Conservation (phyloP, 2,329 filamentous ascomycete genomes). For the Clonostachys sp. region DNA sequence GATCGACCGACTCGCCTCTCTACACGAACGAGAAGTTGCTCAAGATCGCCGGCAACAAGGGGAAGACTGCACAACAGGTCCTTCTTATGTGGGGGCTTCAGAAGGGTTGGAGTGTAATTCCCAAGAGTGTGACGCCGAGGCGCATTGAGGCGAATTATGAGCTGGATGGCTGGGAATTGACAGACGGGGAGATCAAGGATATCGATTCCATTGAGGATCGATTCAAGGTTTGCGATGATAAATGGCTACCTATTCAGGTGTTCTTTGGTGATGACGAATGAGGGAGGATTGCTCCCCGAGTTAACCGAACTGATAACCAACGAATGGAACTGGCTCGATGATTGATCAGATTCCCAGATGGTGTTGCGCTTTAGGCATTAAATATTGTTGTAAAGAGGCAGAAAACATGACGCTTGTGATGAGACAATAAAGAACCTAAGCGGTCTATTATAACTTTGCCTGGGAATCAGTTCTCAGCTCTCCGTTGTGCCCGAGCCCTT, state of each 20-base stretch:
- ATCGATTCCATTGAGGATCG: constrained; percentile 66
- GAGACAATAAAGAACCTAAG: no score
- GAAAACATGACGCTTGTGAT: no score
- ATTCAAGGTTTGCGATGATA: constrained; percentile 78
- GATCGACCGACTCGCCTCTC: constrained; percentile 65
- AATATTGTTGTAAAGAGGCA: no score
- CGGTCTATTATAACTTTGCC: constrained; percentile 26
- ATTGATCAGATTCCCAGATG: no score
- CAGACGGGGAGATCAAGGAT: constrained; percentile 65
- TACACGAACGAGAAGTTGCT: constrained; percentile 62
- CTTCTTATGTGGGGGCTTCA: constrained; percentile 77
- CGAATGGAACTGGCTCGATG: no score
- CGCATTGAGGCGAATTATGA: constrained; percentile 76
- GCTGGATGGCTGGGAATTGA: constrained; percentile 69
- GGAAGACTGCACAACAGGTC: constrained; percentile 70
- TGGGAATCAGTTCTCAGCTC: constrained; percentile 9
- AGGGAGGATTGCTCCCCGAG: no score
- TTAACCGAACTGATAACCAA: no score
- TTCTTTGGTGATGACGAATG: constrained; percentile 82
- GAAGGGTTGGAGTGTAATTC: constrained; percentile 79
- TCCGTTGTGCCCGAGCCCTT: constrained; percentile 13
- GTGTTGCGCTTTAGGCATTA: no score
- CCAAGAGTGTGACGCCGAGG: constrained; percentile 72
- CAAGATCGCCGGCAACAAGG: constrained; percentile 59
- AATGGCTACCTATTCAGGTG: constrained; percentile 70